Evolutionary conservation across 805 yeast species (phyloP), one percentile per base, ranked within the genome.

Genomic region (Starmerella sirachaensis): DNA sequence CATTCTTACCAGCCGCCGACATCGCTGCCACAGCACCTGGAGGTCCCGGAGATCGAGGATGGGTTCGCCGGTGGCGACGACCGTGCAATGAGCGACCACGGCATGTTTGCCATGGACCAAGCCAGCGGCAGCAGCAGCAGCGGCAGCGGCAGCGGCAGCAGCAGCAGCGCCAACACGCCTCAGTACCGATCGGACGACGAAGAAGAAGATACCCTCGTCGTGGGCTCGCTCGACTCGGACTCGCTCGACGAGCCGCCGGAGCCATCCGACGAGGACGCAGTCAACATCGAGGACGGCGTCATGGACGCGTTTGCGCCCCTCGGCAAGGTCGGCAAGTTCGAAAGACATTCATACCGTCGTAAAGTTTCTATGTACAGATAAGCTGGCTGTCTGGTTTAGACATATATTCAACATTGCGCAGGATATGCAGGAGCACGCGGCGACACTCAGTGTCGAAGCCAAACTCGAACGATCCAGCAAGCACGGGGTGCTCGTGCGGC

Each of bases 401-500:
- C 29, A 56, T 41, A 40, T 57, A 57, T 43, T 58, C 61, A 17
- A 58, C 50, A 35, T 58, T 52, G n/a, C 56, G 49, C 29, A 58
- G 46, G 7, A 56, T 47, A 30, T 58, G 59, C 23, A 47, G 45
- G 17, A 44, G 28, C 12, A 58, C 46, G 9, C 25, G 23, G n/a
- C 43, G 39, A 48, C 61, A 55, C 18, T 41, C 43, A 6, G 34
- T 21, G 29, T 41, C 49, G 36, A 58, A 53, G 19, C 51, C 54
- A 33, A 58, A 58, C 47, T 57, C 61, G 36, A 58, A 58, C 24
- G 55, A 48, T n/a, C 62, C 62, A 11, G 57, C 55, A 18, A 58
- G 42, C 14, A 57, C 54, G 3, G 61, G 61, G 42, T 50, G 55
- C 45, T 57, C 62, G 27, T 52, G 52, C 1, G 60, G 59, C n/a